Evolutionary conservation across 805 yeast genomes (phyloP), one percentile per base, ranked within the genome.

Genomic region (Pichia heedii): DNA sequence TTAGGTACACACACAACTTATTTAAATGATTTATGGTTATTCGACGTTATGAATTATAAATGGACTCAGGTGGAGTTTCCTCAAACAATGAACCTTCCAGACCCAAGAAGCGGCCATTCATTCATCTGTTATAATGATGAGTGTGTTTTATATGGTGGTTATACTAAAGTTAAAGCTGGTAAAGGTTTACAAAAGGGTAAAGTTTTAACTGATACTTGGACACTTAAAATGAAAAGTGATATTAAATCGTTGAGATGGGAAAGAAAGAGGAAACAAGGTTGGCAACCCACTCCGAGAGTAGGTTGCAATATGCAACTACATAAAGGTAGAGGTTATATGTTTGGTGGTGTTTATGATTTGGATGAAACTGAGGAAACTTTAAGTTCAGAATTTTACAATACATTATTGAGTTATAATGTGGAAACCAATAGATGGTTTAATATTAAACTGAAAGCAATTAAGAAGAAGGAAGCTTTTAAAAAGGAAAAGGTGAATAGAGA

Each of bases 351-450:
- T 13, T 89, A 76, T 55, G 97, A 90, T 62, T 84, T 75, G 48
- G 96, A 89, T 53, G 98, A 90, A 63, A 90, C 96, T 13, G 97
- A 90, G 61, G 97, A 93, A 63, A 76, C 84, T 42, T 66, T 90
- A 48, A 90, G 84, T 37, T 86, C 96, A 1, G 77, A 76, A 39
- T 90, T 89, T 60, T 90, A 75, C 65, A 88, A 89, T 60, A 79
- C 80, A 47, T 62, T 90, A 40, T 78, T 77, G 54, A 81, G 94
- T 2, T 90, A 85, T 60, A 95, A 88, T 50, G 69, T 81, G 16
- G 96, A 87, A 54, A 70, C 79, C 16, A 90, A 90, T 62, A 76
- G 96, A 58, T 90, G 98, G 97, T 84, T 76, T 55, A 74, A 82
- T 7, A 61, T 88, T 53, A 63, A 75, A 12, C 61, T 89, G 51